A percentile compares a stretch with the other conserved stretches of the same genome.
Evolutionary conservation across 1,284 basidiomycete species (phyloP).

Genomic region (Pyrrhoderma lamaoense): DNA sequence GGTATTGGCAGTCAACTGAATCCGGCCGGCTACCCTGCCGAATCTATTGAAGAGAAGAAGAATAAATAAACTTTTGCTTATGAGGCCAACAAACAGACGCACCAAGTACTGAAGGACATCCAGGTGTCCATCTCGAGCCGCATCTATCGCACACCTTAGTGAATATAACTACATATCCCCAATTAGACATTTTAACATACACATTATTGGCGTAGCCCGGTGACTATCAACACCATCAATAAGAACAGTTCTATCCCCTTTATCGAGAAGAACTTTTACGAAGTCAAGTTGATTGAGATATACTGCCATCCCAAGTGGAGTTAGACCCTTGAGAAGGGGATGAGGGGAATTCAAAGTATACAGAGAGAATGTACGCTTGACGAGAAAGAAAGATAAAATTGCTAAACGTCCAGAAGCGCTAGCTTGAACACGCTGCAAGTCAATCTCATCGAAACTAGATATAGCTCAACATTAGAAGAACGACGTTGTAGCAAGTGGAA

Average conservation of each 20-base stretch:
- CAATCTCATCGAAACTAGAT: slow-evolving; percentile 56
- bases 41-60: slow-evolving; percentile 32
- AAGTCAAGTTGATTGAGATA: slow-evolving; percentile 58
- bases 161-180: slow-evolving; percentile 16
- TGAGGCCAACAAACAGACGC: slow-evolving; percentile 24
- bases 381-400: slow-evolving; percentile 45
- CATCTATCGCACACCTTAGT: slow-evolving; percentile 51
- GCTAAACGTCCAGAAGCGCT: slow-evolving; percentile 38
- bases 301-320: slow-evolving; percentile 65
- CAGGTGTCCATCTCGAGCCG: slow-evolving; percentile 59
- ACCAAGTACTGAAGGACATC: slow-evolving; percentile 58
- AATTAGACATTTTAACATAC: slow-evolving; percentile 50
- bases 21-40: slow-evolving; percentile 63
- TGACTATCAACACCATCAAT: slow-evolving; percentile 65
- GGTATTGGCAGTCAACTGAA: slow-evolving; percentile 57
- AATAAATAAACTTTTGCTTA: slow-evolving; percentile 24
- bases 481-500: slow-evolving; percentile 11
- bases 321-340: slow-evolving; percentile 56
- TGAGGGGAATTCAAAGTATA: slow-evolving; percentile 64
- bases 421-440: slow-evolving; percentile 56
- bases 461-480: background rate
- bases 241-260: slow-evolving; percentile 49
- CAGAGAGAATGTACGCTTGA: slow-evolving; percentile 50
- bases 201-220: slow-evolving; percentile 72
- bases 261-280: slow-evolving; percentile 52